Percentiles rank a stretch among this genome's conserved stretches.
These are phyloP conservation scores for Paraconiothyrium sp. DNA, from an alignment of 2,329 filamentous ascomycete genomes.

Conservation along the genomic window DNA sequence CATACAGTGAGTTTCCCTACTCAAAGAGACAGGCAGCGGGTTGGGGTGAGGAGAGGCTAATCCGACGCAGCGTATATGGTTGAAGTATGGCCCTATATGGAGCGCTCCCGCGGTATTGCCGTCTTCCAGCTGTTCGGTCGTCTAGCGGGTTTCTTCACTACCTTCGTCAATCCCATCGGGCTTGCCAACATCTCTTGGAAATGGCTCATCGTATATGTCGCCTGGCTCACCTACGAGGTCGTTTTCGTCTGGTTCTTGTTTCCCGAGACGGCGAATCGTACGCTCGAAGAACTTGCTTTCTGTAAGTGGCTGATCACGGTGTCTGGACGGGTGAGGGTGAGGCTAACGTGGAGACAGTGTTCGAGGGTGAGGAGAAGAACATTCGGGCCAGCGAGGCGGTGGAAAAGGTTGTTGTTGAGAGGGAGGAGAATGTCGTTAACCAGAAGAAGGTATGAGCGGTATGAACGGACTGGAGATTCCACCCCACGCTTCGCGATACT, in stretches of 20 bases:
- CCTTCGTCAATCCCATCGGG: conserved; percentile 68
- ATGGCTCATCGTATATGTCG: conserved; percentile 68
- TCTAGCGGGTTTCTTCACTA: conserved; percentile 67
- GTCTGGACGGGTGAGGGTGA: neutral
- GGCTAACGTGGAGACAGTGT: conserved; percentile 25
- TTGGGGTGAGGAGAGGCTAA: neutral
- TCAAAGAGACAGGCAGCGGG: neutral
- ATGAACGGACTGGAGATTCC: neutral
- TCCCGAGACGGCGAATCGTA: conserved; percentile 73
- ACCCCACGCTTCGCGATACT: too few species aligned
- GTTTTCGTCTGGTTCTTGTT: conserved; percentile 72
- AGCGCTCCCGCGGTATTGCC: conserved; percentile 56
- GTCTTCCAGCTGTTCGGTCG: conserved; percentile 70
- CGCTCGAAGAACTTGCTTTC: conserved; percentile 70
- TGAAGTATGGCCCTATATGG: conserved; percentile 58
- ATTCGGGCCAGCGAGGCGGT: conserved; percentile 27
- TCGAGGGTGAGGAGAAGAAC: conserved; percentile 30
- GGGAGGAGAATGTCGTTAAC: conserved; percentile 21
- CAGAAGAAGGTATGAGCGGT: conserved; percentile 19
- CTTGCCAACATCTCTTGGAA: conserved; percentile 70
- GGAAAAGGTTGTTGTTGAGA: conserved; percentile 30
- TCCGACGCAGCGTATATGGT: conserved; percentile 58
- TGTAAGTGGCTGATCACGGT: conserved; percentile 21
- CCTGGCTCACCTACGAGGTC: conserved; percentile 68
- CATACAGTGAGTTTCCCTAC: conserved; percentile 55